These are phyloP conservation scores for Botryosphaeria dothidea DNA, from an alignment of 2,329 filamentous ascomycete genomes.

Conservation along the genomic window DNA sequence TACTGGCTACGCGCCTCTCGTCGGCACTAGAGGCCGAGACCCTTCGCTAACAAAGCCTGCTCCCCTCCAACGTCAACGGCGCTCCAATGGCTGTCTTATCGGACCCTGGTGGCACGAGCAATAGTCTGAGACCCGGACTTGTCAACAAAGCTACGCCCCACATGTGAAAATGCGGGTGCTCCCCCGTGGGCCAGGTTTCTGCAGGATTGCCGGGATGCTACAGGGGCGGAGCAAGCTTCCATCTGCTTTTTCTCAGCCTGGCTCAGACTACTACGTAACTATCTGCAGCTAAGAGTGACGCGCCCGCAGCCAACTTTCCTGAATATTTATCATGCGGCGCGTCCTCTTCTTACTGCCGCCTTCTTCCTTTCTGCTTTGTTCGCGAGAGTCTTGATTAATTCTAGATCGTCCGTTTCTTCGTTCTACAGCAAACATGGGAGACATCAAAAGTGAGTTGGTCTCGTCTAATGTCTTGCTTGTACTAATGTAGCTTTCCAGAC, in stretches of 20 bases:
- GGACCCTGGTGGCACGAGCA: neutral
- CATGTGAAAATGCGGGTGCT: neutral
- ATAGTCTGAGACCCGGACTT: neutral
- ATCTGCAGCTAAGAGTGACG: neutral
- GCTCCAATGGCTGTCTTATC: neutral
- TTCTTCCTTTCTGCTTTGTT: neutral
- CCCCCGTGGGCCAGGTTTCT: neutral
- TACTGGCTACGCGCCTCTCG: neutral
- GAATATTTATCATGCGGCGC: neutral
- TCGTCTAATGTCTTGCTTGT: too few relatives aligned
- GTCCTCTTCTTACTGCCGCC: neutral
- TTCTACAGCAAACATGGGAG: neutral
- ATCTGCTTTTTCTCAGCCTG: neutral
- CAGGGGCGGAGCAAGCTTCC: neutral
- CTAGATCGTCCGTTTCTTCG: neutral
- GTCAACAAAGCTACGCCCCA: neutral
- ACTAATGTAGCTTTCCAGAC: neutral
- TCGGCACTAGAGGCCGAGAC: neutral
- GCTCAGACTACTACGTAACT: neutral
- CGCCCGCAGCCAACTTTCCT: slow-evolving; percentile 24
- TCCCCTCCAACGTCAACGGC: slow-evolving; percentile 6
- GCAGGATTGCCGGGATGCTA: neutral
- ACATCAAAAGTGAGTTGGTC: neutral
- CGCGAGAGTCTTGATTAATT: neutral
- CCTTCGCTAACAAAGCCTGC: neutral